Evolutionary conservation across 1,139 yeast genomes (phyloP).

Genomic region (Wickerhamiella pararugosa): DNA sequence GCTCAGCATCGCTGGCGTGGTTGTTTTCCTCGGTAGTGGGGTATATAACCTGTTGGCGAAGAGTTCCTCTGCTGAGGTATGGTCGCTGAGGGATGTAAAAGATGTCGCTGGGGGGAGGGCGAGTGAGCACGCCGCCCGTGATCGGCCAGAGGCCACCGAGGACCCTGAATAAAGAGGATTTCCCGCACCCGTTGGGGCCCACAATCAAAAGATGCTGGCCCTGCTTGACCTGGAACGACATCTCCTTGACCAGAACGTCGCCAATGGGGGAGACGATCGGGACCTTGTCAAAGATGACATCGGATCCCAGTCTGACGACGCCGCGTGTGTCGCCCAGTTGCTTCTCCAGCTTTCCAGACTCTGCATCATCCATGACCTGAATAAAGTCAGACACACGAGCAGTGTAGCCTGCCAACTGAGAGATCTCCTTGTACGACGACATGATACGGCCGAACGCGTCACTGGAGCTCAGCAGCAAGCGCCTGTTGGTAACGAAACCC

Average conservation of each 20-base stretch:
- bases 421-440: slow-evolving; percentile 69
- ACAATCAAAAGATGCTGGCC: slow-evolving; percentile 83
- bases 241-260: slow-evolving; percentile 50
- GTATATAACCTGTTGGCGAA: slow-evolving; percentile 78
- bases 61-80: slow-evolving; percentile 58
- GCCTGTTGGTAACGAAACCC: slow-evolving; percentile 78
- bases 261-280: slow-evolving; percentile 77
- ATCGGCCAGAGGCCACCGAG: slow-evolving; percentile 93
- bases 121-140: slow-evolving; percentile 38
- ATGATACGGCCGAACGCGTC: slow-evolving; percentile 81
- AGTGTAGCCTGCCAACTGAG: slow-evolving; percentile 76
- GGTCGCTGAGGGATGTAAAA: slow-evolving; percentile 91
- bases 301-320: slow-evolving; percentile 34
- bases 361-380: slow-evolving; percentile 44
- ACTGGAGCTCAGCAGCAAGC: slow-evolving; percentile 71
- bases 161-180: slow-evolving; percentile 77
- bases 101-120: slow-evolving; percentile 56
- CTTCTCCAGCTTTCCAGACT: slow-evolving; percentile 23
- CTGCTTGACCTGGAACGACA: slow-evolving; percentile 56
- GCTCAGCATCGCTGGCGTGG: slow-evolving; percentile 44
- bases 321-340: slow-evolving; percentile 13
- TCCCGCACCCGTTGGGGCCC: slow-evolving; percentile 94
- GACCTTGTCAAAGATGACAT: slow-evolving; percentile 55
- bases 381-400: slow-evolving; percentile 60
- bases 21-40: slow-evolving; percentile 59